Evolutionary conservation across 208 protist species (phyloP).

Genomic region (Trypanosoma cruzi): DNA sequence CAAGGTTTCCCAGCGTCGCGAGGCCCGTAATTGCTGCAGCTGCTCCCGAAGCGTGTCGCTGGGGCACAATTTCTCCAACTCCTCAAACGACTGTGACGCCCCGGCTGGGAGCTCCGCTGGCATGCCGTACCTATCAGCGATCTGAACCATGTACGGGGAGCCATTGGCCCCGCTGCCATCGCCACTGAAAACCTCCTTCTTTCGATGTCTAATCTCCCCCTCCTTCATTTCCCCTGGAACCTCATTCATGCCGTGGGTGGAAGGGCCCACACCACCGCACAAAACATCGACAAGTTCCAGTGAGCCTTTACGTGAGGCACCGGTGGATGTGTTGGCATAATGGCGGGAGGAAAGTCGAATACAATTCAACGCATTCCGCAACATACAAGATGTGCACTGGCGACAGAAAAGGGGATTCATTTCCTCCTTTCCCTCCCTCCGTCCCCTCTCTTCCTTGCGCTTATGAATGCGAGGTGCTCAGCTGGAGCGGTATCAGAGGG

Average conservation of each 20-base stretch:
- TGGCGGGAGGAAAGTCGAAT: background rate
- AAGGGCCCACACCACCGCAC: background rate
- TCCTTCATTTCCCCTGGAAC: background rate
- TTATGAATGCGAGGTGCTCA: background rate
- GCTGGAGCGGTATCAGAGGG: background rate
- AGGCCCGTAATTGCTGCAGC: constrained; percentile 39
- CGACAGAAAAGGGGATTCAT: background rate
- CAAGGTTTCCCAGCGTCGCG: constrained; percentile 36
- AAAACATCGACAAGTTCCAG: background rate
- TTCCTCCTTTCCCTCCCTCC: background rate
- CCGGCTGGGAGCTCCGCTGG: constrained; percentile 48
- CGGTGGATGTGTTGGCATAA: background rate
- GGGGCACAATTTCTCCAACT: constrained; percentile 54
- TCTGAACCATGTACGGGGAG: constrained; percentile 48
- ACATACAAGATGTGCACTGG: background rate
- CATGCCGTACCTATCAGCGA: constrained; percentile 82
- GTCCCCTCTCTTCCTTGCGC: background rate
- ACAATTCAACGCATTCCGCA: background rate
- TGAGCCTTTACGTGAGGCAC: background rate
- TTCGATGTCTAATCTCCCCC: background rate
- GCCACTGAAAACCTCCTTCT: background rate
- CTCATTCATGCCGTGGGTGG: background rate
- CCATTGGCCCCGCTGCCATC: background rate
- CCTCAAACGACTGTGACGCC: constrained; percentile 50
- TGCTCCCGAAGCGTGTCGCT: constrained; percentile 37